Evolutionary conservation across 768 basidiomycete species (phyloP).

Genomic region (Mycena haematopus): DNA sequence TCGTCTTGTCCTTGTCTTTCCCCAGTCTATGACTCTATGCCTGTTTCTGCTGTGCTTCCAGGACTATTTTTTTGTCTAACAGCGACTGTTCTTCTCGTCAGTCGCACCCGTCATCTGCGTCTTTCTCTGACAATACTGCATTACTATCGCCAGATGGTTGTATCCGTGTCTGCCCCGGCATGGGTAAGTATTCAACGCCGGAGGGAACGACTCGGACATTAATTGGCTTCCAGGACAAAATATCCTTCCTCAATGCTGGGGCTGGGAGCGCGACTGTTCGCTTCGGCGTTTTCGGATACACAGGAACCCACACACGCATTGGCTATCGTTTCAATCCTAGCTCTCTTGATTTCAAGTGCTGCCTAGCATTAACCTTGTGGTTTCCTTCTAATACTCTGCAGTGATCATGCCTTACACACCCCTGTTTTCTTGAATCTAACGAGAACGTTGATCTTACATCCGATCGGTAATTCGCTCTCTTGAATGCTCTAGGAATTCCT

Average conservation of each 20-base stretch:
- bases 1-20: too few species aligned
- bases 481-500: constrained; percentile 4
- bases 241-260: constrained; percentile 57
- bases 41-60: neutral
- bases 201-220: neutral
- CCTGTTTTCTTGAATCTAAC: constrained; percentile 72
- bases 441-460: constrained; percentile 76
- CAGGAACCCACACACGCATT: constrained; percentile 52
- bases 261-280: constrained; percentile 38
- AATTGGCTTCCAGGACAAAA: constrained; percentile 40
- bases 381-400: constrained; percentile 29
- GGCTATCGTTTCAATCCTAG: constrained; percentile 59
- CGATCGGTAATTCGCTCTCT: constrained; percentile 61
- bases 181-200: constrained; percentile 37
- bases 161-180: constrained; percentile 59
- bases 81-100: constrained; percentile 19
- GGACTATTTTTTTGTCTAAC: constrained; percentile 12
- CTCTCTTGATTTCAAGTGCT: constrained; percentile 46
- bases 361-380: constrained; percentile 30
- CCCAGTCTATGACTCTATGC: constrained; percentile 3
- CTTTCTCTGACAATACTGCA: neutral
- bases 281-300: constrained; percentile 67
- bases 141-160: constrained; percentile 35
- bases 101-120: neutral
- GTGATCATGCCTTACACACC: constrained; percentile 55